Conservation (phyloP, 306 rosid genomes). For the Dryas octopetala region DNA sequence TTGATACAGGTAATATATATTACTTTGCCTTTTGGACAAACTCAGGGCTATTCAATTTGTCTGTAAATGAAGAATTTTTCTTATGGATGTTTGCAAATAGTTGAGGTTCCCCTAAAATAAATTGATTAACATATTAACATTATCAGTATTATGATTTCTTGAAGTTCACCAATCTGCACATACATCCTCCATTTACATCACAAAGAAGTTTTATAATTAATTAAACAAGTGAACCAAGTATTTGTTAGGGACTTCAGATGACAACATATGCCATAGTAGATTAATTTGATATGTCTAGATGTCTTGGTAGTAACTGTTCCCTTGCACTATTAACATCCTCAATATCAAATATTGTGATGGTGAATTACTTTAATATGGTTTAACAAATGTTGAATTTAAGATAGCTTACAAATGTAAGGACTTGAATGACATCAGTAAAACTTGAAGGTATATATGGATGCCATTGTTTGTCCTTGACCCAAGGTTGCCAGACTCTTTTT, state of each 20-base stretch:
- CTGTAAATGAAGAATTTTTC: neutral
- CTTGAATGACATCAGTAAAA: too few relatives aligned
- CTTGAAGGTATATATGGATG: too few relatives aligned
- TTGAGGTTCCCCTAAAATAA: neutral
- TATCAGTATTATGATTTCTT: neutral
- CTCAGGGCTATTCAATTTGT: neutral
- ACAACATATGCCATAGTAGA: neutral
- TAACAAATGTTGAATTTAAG: too few relatives aligned
- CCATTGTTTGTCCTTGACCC: too few relatives aligned
- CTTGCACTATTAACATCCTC: neutral
- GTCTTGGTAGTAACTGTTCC: neutral
- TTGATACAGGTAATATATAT: too few relatives aligned
- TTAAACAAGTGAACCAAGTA: too few relatives aligned
- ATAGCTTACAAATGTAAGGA: too few relatives aligned
- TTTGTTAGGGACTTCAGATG: neutral
- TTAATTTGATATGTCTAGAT: neutral
- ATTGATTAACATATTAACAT: neutral
- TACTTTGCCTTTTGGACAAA: neutral
- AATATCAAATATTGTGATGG: neutral
- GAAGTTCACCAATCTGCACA: neutral
- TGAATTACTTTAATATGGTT: too few relatives aligned
- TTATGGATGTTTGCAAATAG: neutral
- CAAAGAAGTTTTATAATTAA: neutral
- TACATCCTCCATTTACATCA: neutral
- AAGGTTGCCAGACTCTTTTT: too few relatives aligned